Evolutionary conservation across 768 basidiomycete species (phyloP), one percentile per base, ranked within the genome.

Genomic region (Suillus occidentalis): DNA sequence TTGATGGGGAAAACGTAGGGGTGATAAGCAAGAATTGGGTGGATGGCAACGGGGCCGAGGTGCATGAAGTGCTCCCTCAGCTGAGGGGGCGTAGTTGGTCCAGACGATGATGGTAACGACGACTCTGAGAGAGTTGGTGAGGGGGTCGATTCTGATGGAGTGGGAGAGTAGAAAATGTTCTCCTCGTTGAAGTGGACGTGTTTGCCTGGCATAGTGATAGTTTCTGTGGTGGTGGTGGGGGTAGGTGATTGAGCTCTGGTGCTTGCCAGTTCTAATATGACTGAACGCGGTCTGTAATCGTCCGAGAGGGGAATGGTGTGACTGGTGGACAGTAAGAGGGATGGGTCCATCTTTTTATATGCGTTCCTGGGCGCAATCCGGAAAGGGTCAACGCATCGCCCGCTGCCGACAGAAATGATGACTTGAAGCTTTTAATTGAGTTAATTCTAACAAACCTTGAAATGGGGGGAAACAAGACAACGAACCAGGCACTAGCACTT

Each of bases 101-200:
- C 75, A 0, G 68, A 67, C 10, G 76, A 77, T 1, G 76, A 77
- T 8, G 68, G 73, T 6, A 76, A 72, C 13, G 75, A 76, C 56
- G 76, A 72, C 0, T 75, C 70, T 14, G 76, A 69, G 65, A 68
- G 57, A 5, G 72, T 16, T 34, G 75, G 75, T 31, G 75, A 76
- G 2, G 74, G 65, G 9, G 68, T 69, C 10, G 67, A 63, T 37
- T 52, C 50, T 8, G 63, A 39, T 14, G 66, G 63, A 14, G 63
- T 57, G 52, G 75, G 74, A 8, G 76, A 76, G 65, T 75, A 76
- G 37, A 75, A 73, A 63, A 73, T 70, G 64, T 77, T 77, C 65
- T 72, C 73, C 45, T 75, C 67, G 64, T 69, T 66, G 68, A 78
- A 76, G 40, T 68, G 75, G 63, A 78, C 77, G 8, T 74, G 77